Evolutionary conservation across 345 rosid species (phyloP).

Genomic region (Brassica carinata): DNA sequence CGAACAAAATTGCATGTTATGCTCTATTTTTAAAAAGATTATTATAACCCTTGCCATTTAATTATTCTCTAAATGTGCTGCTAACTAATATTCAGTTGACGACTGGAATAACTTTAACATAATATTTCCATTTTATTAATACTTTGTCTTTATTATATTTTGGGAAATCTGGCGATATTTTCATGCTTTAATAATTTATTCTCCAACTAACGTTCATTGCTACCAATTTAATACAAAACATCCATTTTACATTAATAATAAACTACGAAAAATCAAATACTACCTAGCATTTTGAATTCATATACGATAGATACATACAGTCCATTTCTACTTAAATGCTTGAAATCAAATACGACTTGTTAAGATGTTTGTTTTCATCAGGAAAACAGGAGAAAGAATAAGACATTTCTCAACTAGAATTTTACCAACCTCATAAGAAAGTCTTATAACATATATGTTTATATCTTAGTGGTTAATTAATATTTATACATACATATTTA

Average conservation of each 20-base stretch:
- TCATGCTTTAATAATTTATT: no score
- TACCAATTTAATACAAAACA: neutral
- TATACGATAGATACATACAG: neutral
- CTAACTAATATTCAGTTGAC: neutral
- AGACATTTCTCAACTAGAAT: no score
- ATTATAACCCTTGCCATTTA: neutral
- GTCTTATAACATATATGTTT: no score
- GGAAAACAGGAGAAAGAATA: neutral
- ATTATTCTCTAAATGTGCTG: neutral
- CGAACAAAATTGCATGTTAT: neutral
- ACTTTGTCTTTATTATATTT: no score
- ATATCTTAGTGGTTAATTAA: no score
- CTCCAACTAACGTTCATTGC: neutral
- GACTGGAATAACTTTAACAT: neutral
- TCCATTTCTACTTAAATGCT: neutral
- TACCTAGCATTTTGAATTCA: neutral
- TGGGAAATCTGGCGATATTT: no score
- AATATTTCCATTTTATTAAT: no score
- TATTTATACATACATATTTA: no score
- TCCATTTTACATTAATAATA: neutral
- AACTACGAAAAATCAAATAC: neutral
- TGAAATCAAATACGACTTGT: neutral
- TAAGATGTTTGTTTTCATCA: neutral
- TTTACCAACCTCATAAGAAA: no score
- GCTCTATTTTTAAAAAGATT: neutral